Conservation (phyloP, 805 yeast genomes). For the Zygotorulaspora florentina region DNA sequence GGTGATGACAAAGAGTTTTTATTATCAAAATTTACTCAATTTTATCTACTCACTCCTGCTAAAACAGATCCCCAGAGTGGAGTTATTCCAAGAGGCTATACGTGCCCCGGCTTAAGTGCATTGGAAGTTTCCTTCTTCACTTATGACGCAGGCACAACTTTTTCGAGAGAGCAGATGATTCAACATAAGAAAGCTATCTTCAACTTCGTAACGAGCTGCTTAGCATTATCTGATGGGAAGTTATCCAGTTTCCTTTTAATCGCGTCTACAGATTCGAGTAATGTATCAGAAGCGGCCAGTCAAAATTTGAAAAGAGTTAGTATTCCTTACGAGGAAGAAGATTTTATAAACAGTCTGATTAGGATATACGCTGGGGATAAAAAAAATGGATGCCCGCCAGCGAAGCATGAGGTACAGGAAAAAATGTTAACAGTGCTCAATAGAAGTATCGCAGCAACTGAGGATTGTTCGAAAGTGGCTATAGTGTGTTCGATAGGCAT, state of each 20-base stretch:
- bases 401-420: slow-evolving; percentile 49
- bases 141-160: slow-evolving; percentile 60
- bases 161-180: slow-evolving; percentile 46
- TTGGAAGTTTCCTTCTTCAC: slow-evolving; percentile 60
- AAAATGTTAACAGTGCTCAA: slow-evolving; percentile 47
- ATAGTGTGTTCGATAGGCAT: slow-evolving; percentile 58
- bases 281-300: slow-evolving; percentile 51
- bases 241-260: slow-evolving; percentile 50
- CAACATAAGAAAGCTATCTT: slow-evolving; percentile 40
- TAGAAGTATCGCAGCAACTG: slow-evolving; percentile 51
- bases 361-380: slow-evolving; percentile 50
- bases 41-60: slow-evolving; percentile 54
- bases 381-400: slow-evolving; percentile 46
- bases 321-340: slow-evolving; percentile 49
- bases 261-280: slow-evolving; percentile 58
- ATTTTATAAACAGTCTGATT: slow-evolving; percentile 43
- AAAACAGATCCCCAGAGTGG: slow-evolving; percentile 33
- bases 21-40: slow-evolving; percentile 45
- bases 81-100: slow-evolving; percentile 41
- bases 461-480: slow-evolving; percentile 37
- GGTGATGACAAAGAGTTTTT: slow-evolving; percentile 44
- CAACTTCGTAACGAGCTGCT: slow-evolving; percentile 31
- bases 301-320: slow-evolving; percentile 46
- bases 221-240: slow-evolving; percentile 39
- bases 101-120: slow-evolving; percentile 61